Base-by-base conservation (phyloP, 83 land plant species). In the Larix sibirica region DNA sequence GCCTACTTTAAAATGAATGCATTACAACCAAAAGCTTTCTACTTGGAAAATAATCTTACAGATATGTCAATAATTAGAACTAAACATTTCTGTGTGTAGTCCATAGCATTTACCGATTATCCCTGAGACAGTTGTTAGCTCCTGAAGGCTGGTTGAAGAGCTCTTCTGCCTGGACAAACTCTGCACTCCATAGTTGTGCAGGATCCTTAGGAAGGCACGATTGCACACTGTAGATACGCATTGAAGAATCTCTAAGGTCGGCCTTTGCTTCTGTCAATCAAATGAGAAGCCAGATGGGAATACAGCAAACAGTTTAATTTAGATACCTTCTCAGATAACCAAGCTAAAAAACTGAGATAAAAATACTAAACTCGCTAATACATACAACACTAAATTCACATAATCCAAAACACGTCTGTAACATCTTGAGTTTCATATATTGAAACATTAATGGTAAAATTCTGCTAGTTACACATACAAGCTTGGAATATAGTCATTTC, bases 191-290 rank as follows among this genome's bases (percentile, higher is more conserved):
- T 28, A 97, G 87, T 36, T 87, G 90, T 50, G 98, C 95, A 79
- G 95, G 90, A 83, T 97, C 98, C 80, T 92, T 91, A 23, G 98
- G 99, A 75, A 95, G 83, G 76, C 83, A 87, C 40, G 94, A 87
- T 88, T 97, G 99, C 24, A 97, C 90, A 87, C 99, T 93, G 50
- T 97, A 97, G 20, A 97, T 91, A 81, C 94, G 96, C 75, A 90
- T 83, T 73, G 98, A 93, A 66, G 74, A 47, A 16, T 86, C 96
- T 76, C 89, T 84, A 86, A 95, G 89, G 31, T 84, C 89, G 64
- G 82, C 74, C 82, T 87, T 94, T 14, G 81, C 90, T 68, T 91
- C 99, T 97, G 96, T 84, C 83, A 64, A 67, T 47, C 82, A 65
- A 65, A 7, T 24, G 58, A 66, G 56, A 50, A 2, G 56, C 13